These are phyloP conservation scores for Pseudogymnoascus sp. DNA, from an alignment of 2,329 filamentous ascomycete species.

Conservation along the genomic window DNA sequence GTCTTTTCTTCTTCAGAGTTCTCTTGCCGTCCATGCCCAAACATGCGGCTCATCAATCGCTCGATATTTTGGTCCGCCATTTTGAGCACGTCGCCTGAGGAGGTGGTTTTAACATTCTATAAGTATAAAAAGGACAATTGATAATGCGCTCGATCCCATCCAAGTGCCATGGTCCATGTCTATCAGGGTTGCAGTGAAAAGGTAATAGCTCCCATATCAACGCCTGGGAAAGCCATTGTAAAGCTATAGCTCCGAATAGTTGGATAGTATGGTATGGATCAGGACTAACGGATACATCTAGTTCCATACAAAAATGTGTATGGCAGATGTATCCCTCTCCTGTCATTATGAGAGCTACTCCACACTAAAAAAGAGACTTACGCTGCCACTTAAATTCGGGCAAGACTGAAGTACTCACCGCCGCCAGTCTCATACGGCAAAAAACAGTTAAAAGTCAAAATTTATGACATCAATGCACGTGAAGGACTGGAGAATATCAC, in stretches of 20 bases:
- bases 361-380: neutral
- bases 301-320: neutral
- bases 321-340: neutral
- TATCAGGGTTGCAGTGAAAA: neutral
- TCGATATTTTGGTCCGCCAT: conserved; percentile 5
- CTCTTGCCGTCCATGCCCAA: conserved; percentile 55
- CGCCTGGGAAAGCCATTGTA: neutral
- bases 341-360: neutral
- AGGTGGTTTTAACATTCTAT: neutral
- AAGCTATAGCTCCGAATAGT: neutral
- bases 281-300: neutral
- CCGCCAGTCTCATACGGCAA: neutral
- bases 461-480: neutral
- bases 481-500: conserved; percentile 30
- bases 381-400: too few species aligned
- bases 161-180: neutral
- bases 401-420: neutral
- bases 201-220: neutral
- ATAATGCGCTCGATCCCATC: neutral
- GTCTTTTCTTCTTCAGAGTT: conserved; percentile 64
- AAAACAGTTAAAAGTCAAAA: neutral
- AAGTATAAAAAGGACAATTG: neutral
- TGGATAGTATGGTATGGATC: neutral
- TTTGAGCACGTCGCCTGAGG: neutral
- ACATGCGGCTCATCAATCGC: conserved; percentile 61